Evolutionary conservation across 1,284 basidiomycete species (phyloP).

Genomic region (Stygiomarasmius scandens): DNA sequence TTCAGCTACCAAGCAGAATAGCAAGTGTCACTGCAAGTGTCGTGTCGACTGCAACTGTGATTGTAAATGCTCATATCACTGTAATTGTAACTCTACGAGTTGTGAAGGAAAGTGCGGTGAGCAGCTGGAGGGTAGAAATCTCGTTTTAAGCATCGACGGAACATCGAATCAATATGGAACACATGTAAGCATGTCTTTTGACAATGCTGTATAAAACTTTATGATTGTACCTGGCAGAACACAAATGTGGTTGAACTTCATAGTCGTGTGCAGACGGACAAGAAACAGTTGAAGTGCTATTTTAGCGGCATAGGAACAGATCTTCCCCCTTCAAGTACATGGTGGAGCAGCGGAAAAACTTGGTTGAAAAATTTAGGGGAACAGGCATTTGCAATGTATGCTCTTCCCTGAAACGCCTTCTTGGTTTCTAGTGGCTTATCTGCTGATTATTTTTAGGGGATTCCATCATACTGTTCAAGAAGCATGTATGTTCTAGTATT

Average conservation of each 20-base stretch:
- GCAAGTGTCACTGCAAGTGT: not conserved
- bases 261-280: constrained; percentile 26
- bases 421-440: too few relatives aligned
- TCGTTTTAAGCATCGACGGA: constrained; percentile 35
- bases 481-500: constrained; percentile 44
- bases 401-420: too few relatives aligned
- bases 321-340: constrained; percentile 24
- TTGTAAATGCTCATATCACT: not conserved
- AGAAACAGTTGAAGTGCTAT: constrained; percentile 31
- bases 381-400: too few relatives aligned
- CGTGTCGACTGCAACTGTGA: not conserved
- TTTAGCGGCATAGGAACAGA: constrained; percentile 39
- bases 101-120: not conserved
- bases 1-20: not conserved
- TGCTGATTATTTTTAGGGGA: too few relatives aligned
- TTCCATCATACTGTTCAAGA: constrained; percentile 29
- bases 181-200: constrained; percentile 16
- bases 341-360: too few relatives aligned
- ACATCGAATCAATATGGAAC: constrained; percentile 33
- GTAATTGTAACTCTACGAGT: not conserved
- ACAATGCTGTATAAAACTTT: too few relatives aligned
- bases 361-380: too few relatives aligned
- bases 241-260: constrained; percentile 40
- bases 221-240: constrained; percentile 30
- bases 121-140: constrained; percentile 10